Conservation (phyloP, 2,329 filamentous ascomycete genomes). For the Apiospora arundinis region DNA sequence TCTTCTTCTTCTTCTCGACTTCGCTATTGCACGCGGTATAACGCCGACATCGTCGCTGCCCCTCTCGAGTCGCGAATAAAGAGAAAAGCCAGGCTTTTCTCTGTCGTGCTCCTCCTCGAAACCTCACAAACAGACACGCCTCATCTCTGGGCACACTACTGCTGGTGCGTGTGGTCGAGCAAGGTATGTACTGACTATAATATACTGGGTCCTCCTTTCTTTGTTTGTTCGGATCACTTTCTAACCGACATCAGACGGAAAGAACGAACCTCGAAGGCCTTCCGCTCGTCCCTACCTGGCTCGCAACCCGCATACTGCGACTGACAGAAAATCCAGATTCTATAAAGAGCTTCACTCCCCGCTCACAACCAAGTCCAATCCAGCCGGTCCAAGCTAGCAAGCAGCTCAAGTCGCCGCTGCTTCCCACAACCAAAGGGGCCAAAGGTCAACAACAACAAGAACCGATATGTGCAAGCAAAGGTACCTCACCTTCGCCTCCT, state of each 20-base stretch:
- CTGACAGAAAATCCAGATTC: too few species aligned
- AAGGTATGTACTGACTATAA: background rate
- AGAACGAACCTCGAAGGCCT: background rate
- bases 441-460: background rate
- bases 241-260: background rate
- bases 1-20: background rate
- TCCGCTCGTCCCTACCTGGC: background rate
- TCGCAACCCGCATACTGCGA: background rate
- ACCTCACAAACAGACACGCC: background rate
- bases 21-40: background rate
- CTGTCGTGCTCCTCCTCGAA: background rate
- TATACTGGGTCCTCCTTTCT: background rate
- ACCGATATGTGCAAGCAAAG: background rate
- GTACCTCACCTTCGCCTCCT: slow-evolving; percentile 17
- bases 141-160: background rate
- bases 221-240: background rate
- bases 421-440: background rate
- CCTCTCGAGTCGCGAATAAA: background rate
- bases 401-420: too few species aligned
- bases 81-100: background rate
- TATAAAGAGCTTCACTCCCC: too few species aligned
- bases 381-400: background rate
- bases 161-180: background rate
- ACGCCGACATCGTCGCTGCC: background rate
- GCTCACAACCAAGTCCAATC: too few species aligned